Base-by-base conservation (phyloP, 2,329 filamentous ascomycete genomes). In the Pleochaeta shiraiana region DNA sequence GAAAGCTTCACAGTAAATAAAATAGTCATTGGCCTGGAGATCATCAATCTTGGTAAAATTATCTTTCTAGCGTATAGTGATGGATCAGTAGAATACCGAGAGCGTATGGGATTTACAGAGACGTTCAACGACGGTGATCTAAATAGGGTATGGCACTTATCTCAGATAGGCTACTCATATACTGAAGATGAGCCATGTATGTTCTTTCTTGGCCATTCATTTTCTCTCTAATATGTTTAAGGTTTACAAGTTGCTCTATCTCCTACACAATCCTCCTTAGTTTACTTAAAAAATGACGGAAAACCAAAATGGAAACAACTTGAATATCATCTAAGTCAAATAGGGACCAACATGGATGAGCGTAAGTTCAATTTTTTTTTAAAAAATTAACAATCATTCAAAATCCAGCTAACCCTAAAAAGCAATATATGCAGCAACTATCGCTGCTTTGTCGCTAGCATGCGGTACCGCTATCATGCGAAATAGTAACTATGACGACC, bases 161-260 rank as follows among this genome's bases (percentile, higher is more conserved):
- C 85, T 31, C 88, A 95, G 73, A 83, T 85, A 57, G 90, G 90
- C 1, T 95, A 95, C 73, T 79, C 80, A 6, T 93, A 87, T 71
- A 74, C 80, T 3, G 79, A 84, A 19, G 81, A 84, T 47, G 79
- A 82, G 14, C 81, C 86, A 66, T 85, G 85, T 86, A 74, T 74
- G 80, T 68, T 11, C 57, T 64, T 57, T 3, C 19, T 26, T 34
- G 11, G 12, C 21, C 30, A 21, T 63, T 47, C 3, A 11, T 14
- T 14, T 5, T 24, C 64, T 63, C 67, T 62, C 62, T 65, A 57
- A 66, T 65, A 63, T 31, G 26, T 60, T 55, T 16, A 50, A 83
- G 81, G 81, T 68, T 74, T 83, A 11, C 81, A 85, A 68, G 77
- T 79, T n/a, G 80, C 79, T 1, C 76, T 84, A 63, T 86, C 83